Evolutionary conservation across 2,329 filamentous ascomycete species (phyloP).

Genomic region (Stemphylium beticola): DNA sequence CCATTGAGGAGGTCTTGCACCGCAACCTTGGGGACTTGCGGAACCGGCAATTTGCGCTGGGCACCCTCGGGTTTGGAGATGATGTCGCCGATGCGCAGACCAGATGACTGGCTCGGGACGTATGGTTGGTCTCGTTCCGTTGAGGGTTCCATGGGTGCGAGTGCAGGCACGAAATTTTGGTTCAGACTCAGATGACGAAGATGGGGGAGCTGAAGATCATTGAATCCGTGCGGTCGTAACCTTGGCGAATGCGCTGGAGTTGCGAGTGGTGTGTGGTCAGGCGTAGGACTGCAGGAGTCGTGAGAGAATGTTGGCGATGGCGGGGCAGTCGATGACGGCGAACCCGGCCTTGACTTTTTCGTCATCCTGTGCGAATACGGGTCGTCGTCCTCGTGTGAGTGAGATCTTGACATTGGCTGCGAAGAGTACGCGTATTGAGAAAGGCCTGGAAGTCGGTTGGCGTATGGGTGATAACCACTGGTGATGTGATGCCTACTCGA

Average conservation of each 20-base stretch:
- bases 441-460: constrained; percentile 65
- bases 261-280: constrained; percentile 97
- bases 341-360: constrained; percentile 91
- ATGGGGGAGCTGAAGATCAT: constrained; percentile 82
- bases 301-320: constrained; percentile 97
- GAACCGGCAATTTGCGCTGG: constrained; percentile 88
- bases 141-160: constrained; percentile 74
- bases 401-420: constrained; percentile 89
- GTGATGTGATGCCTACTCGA: constrained; percentile 49
- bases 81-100: constrained; percentile 88
- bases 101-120: constrained; percentile 63
- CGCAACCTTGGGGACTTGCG: constrained; percentile 86
- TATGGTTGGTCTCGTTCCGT: constrained; percentile 66
- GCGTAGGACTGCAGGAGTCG: constrained; percentile 92
- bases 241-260: constrained; percentile 95
- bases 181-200: constrained; percentile 75
- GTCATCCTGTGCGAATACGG: constrained; percentile 76
- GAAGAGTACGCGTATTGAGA: constrained; percentile 64
- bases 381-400: constrained; percentile 83
- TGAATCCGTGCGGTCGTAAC: constrained; percentile 74
- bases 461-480: constrained; percentile 56
- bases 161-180: constrained; percentile 63
- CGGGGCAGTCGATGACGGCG: constrained; percentile 92
- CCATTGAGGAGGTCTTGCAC: constrained; percentile 82
- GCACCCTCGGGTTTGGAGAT: constrained; percentile 87